Evolutionary conservation across 2,329 filamentous ascomycete genomes (phyloP).

Genomic region (Phaeosphaeria sp.): DNA sequence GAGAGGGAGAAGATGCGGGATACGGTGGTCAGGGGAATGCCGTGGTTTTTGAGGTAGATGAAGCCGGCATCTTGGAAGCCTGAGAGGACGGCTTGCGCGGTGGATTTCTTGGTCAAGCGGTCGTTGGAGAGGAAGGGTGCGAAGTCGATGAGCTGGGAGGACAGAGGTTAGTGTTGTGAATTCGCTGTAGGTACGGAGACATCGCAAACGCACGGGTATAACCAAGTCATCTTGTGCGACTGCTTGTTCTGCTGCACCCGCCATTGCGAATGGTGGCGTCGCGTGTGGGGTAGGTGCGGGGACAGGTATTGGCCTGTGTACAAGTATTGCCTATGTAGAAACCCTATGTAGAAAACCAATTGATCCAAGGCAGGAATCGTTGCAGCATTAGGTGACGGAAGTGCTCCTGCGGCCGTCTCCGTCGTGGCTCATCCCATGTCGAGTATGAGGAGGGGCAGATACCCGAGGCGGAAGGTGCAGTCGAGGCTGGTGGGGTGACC

Average conservation of each 20-base stretch:
- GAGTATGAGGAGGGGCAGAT: constrained; percentile 14
- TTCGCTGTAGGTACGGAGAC: too few species aligned
- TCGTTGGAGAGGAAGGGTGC: constrained; percentile 71
- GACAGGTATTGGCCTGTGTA: not conserved
- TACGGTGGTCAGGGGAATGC: constrained; percentile 67
- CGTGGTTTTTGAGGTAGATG: constrained; percentile 83
- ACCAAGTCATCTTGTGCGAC: constrained; percentile 43
- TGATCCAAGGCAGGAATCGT: not conserved
- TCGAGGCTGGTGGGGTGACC: constrained; percentile 26
- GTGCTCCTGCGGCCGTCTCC: constrained; percentile 27
- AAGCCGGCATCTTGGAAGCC: constrained; percentile 89
- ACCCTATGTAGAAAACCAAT: constrained; percentile 1
- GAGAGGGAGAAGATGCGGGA: constrained; percentile 64
- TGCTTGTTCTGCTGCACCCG: constrained; percentile 27
- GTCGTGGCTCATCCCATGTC: constrained; percentile 18
- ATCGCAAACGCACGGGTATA: constrained; percentile 35
- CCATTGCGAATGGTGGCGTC: not conserved
- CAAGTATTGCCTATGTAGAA: not conserved
- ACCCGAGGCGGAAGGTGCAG: constrained; percentile 34
- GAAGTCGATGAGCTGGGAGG: constrained; percentile 76
- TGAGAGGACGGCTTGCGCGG: constrained; percentile 74
- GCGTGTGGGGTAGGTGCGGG: not conserved
- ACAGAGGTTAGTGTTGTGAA: too few species aligned
- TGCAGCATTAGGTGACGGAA: constrained; percentile 10
- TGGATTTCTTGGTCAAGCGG: constrained; percentile 64